phyloP scores from a whole-genome alignment of 305 asterid species.

The Fraxinus dipetala region DNA sequence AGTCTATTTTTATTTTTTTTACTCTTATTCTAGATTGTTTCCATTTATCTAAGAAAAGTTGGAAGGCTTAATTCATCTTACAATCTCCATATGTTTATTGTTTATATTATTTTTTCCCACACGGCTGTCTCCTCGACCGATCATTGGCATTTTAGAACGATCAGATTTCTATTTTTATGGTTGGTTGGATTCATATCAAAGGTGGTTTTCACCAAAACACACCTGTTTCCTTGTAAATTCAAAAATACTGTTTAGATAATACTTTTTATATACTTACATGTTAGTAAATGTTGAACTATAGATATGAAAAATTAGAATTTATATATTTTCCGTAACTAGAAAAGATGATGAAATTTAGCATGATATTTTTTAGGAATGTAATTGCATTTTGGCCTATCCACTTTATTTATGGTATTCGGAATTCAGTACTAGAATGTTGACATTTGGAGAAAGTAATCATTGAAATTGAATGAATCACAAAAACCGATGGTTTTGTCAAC shows the following conservation, averaged over 20 bases:
- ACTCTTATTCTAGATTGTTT: not conserved
- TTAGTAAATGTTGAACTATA: not conserved
- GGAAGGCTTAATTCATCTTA: constrained; percentile 1
- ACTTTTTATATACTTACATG: not conserved
- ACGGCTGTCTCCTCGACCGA: not conserved
- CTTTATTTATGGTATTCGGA: constrained; percentile 2
- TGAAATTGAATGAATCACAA: not conserved
- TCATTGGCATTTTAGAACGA: not conserved
- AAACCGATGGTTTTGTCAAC: not conserved
- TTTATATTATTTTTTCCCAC: not conserved
- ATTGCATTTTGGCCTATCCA: not conserved
- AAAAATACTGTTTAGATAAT: no score
- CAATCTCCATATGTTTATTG: not conserved
- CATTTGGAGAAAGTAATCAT: not conserved
- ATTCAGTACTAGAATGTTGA: not conserved
- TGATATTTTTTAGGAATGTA: not conserved
- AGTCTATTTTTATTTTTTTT: not conserved
- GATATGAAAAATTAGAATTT: not conserved
- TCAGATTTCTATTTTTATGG: not conserved
- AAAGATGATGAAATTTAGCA: not conserved
- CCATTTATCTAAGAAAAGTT: constrained; percentile 10
- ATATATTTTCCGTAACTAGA: not conserved
- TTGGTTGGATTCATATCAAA: not conserved
- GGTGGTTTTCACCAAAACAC: not conserved
- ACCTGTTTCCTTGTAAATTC: not conserved